Percentiles rank a stretch among this genome's conserved stretches.
phyloP scores from a whole-genome alignment of 208 protist genomes.

The Trypanosoma avium region DNA sequence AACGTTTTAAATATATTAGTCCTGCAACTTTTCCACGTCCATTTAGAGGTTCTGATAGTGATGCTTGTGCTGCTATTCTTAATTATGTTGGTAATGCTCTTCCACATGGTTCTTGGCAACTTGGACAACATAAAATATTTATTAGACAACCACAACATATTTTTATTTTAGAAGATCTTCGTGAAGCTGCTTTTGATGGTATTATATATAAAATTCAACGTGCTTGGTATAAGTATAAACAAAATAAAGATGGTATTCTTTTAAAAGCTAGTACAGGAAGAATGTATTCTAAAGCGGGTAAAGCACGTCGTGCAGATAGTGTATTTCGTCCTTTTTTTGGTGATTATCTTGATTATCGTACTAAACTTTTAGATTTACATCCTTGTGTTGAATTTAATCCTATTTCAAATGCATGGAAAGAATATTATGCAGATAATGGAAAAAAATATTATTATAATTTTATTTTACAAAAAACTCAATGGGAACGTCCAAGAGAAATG shows the following conservation, averaged over 20 bases:
- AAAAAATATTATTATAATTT: conserved; percentile 55
- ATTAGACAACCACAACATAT: conserved; percentile 92
- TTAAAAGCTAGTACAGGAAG: conserved; percentile 47
- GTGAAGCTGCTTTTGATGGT: conserved; percentile 80
- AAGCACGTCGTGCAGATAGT: conserved; percentile 69
- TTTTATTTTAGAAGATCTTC: conserved; percentile 83
- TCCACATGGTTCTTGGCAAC: conserved; percentile 48
- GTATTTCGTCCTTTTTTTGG: conserved; percentile 79
- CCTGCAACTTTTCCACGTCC: conserved; percentile 73
- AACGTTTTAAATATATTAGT: conserved; percentile 85
- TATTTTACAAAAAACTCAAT: conserved; percentile 36
- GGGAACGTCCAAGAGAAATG: conserved; percentile 33
- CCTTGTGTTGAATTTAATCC: conserved; percentile 53
- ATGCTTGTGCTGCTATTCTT: conserved; percentile 74
- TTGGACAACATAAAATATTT: conserved; percentile 95
- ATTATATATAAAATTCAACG: conserved; percentile 86
- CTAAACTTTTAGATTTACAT: conserved; percentile 31
- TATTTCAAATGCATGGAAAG: conserved; percentile 56
- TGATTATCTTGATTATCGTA: conserved; percentile 60
- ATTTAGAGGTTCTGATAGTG: conserved; percentile 67
- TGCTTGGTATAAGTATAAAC: conserved; percentile 71
- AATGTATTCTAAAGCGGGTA: conserved; percentile 44
- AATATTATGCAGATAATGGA: conserved; percentile 40
- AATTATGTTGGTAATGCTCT: conserved; percentile 32
- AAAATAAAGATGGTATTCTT: conserved; percentile 52